These are phyloP conservation scores for Stenocarpella maydis DNA, from an alignment of 2,329 filamentous ascomycete genomes.

Conservation along the genomic window DNA sequence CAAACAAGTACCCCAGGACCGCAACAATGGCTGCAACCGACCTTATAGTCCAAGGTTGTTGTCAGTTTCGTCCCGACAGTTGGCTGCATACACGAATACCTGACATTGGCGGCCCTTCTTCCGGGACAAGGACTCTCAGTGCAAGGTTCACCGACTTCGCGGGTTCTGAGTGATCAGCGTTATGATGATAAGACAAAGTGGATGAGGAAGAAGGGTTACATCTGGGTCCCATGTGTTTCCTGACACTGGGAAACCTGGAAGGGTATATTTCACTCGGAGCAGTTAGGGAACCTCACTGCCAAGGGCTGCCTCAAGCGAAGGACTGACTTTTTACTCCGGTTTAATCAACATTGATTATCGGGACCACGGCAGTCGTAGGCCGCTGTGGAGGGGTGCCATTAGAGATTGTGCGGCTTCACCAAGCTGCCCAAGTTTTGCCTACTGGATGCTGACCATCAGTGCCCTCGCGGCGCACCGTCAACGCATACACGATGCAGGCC, in stretches of 20 bases:
- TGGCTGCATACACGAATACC: not conserved
- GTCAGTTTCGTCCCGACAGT: not conserved
- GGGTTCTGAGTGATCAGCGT: too few species aligned
- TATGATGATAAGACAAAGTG: not conserved
- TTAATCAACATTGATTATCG: constrained; percentile 5
- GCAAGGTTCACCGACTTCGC: not conserved
- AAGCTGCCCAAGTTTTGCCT: not conserved
- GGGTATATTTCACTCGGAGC: not conserved
- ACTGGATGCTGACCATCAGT: not conserved
- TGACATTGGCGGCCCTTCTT: not conserved
- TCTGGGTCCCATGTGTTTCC: not conserved
- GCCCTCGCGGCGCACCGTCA: not conserved
- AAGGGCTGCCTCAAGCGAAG: not conserved
- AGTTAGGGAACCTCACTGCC: not conserved
- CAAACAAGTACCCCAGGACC: not conserved
- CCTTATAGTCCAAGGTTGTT: not conserved
- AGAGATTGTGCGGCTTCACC: not conserved
- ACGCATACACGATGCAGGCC: not conserved
- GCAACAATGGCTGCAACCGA: not conserved
- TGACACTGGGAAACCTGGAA: not conserved
- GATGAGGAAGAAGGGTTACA: not conserved
- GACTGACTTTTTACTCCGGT: not conserved
- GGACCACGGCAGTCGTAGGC: not conserved
- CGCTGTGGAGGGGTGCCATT: not conserved
- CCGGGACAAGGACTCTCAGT: not conserved